Conservation (phyloP, 2,329 filamentous ascomycete genomes). For the Corniculantispora saksenae region DNA sequence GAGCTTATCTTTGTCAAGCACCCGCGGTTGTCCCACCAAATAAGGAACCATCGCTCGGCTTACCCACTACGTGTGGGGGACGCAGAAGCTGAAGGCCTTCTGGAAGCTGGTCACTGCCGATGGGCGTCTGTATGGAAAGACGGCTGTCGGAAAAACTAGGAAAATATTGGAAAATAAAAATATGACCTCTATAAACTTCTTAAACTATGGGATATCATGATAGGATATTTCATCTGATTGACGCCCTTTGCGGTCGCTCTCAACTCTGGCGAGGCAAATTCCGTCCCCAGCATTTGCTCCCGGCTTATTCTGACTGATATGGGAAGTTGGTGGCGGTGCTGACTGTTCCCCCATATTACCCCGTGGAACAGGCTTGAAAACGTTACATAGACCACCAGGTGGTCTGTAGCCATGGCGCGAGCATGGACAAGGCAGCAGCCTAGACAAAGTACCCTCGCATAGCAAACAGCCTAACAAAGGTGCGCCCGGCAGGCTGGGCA, state of each 20-base stretch:
- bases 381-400: slow-evolving; percentile 4
- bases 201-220: background rate
- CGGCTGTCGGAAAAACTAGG: background rate
- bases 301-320: background rate
- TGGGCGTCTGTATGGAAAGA: background rate
- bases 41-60: background rate
- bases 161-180: background rate
- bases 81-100: background rate
- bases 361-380: slow-evolving; percentile 3
- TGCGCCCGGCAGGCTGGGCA: background rate
- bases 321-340: slow-evolving; percentile 5
- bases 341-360: slow-evolving; percentile 7
- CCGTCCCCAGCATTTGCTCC: background rate
- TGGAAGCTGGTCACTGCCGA: background rate
- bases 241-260: background rate
- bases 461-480: background rate
- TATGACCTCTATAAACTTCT: too few relatives aligned
- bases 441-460: too few relatives aligned
- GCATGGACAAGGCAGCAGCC: background rate
- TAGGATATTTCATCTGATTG: too few relatives aligned
- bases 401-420: background rate
- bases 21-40: background rate
- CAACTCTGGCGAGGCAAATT: background rate
- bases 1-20: background rate
- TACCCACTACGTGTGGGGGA: background rate